Conservation (phyloP, 1,284 basidiomycete genomes). For the Fomitopsis pinicola region DNA sequence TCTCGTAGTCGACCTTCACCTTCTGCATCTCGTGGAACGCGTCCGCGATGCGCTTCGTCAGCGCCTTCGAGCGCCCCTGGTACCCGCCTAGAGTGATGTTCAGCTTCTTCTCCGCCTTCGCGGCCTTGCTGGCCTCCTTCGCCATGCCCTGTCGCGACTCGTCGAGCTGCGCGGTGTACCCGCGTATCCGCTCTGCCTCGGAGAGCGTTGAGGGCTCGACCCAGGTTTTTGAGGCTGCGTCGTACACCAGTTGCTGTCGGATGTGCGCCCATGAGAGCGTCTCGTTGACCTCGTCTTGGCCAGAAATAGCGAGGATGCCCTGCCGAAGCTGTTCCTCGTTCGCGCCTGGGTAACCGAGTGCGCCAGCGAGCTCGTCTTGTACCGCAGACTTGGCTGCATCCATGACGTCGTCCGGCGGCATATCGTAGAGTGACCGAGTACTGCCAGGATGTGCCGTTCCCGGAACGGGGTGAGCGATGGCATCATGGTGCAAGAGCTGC, state of each 20-base stretch:
- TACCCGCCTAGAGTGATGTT: constrained; percentile 89
- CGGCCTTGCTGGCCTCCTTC: constrained; percentile 76
- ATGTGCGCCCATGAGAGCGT: constrained; percentile 64
- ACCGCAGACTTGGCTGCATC: constrained; percentile 70
- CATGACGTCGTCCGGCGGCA: constrained; percentile 78
- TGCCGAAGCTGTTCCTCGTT: constrained; percentile 74
- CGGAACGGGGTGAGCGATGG: constrained; percentile 84
- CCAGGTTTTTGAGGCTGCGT: constrained; percentile 58
- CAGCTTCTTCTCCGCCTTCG: constrained; percentile 92
- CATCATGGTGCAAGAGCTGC: constrained; percentile 82
- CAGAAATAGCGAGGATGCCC: constrained; percentile 60
- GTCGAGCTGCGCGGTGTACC: constrained; percentile 61
- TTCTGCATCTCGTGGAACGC: constrained; percentile 70
- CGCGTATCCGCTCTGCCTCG: constrained; percentile 55
- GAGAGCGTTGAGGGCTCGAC: constrained; percentile 61
- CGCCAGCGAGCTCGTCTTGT: constrained; percentile 74
- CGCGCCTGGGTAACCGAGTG: constrained; percentile 85
- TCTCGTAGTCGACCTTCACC: constrained; percentile 69
- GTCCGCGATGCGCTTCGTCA: constrained; percentile 63
- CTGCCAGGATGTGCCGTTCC: constrained; percentile 83
- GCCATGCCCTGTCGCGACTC: constrained; percentile 72
- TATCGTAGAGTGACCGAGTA: constrained; percentile 67
- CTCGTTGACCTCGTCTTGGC: constrained; percentile 56
- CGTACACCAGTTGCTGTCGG: constrained; percentile 60
- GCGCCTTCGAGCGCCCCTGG: constrained; percentile 69